Evolutionary conservation across 108 stramenopile genomes (phyloP).

Genomic region (Chaetoceros muelleri): DNA sequence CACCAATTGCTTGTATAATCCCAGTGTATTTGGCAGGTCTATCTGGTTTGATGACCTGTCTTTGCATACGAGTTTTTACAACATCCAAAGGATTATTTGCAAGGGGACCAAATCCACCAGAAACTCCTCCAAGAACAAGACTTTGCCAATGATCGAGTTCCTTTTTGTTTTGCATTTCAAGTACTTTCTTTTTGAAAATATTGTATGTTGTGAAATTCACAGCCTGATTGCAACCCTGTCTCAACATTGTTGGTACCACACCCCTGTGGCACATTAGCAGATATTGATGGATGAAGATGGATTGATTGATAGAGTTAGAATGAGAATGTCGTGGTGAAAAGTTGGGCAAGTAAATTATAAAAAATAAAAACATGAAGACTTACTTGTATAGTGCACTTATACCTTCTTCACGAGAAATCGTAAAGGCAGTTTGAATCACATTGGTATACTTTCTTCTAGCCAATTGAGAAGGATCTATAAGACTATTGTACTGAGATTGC

Average conservation of each 20-base stretch:
- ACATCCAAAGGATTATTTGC: conserved; percentile 91
- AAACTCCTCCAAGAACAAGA: conserved; percentile 86
- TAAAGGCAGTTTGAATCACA: conserved; percentile 82
- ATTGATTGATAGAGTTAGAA: too few relatives aligned
- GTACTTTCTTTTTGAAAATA: conserved; percentile 49
- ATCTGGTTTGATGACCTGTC: conserved; percentile 77
- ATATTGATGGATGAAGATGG: too few relatives aligned
- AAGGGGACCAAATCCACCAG: conserved; percentile 90
- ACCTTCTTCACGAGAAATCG: conserved; percentile 89
- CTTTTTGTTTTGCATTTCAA: conserved; percentile 22
- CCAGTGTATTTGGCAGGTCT: conserved; percentile 81
- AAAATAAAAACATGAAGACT: too few relatives aligned
- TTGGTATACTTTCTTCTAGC: conserved; percentile 82
- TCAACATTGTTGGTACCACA: conserved; percentile 89
- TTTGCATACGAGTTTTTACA: conserved; percentile 94
- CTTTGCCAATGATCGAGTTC: conserved; percentile 77
- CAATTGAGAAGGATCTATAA: conserved; percentile 75
- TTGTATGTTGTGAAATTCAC: conserved; percentile 95
- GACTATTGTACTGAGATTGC: conserved; percentile 83
- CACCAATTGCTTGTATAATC: conserved; percentile 55
- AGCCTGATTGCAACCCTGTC: conserved; percentile 98
- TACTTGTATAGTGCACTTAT: conserved; percentile 85
- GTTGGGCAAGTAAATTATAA: too few relatives aligned
- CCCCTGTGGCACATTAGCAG: too few relatives aligned
- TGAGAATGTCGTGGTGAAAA: too few relatives aligned